Base-by-base conservation (phyloP, 805 yeast species). In the Yamadazyma paraphyllophila region DNA sequence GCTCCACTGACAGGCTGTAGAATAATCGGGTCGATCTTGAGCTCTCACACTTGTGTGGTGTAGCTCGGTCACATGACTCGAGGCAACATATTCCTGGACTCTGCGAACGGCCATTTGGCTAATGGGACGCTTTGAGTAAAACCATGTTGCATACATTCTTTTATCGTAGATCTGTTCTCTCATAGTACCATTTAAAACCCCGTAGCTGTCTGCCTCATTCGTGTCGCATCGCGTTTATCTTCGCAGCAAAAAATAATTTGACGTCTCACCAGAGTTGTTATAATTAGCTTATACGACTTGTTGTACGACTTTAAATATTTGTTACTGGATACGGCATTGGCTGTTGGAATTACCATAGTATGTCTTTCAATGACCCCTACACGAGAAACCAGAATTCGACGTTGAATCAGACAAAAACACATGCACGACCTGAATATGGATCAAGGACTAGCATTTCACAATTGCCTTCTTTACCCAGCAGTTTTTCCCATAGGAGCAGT, bases 61-160 rank as follows among this genome's bases (percentile, higher is more conserved):
- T 65, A 82, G 88, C 82, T 83, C 87, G 85, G 74, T 76, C 85
- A 71, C 67, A 72, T 70, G 12, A 67, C 67, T 67, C 78, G 83
- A 71, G 75, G 96, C 97, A 81, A 92, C 96, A 92, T 92, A 92
- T 92, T 92, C 98, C 98, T 92, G 86, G 78, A 89, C 97, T 82
- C 92, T 91, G 85, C 95, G 96, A 77, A 86, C 54, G 87, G 85
- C 82, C 86, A 76, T 62, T 79, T 72, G 94, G 82, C 95, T 82
- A 61, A 77, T 92, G 52, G 44, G 81, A 83, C 85, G 96, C 94
- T 82, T 88, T 88, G 97, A 92, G 98, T 90, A 88, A 88, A 91
- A 91, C 98, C 98, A 91, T 92, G 96, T 89, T 83, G 97, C 96
- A 74, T 66, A 92, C 97, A 92, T 83, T 59, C 63, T 8, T 4